These are phyloP conservation scores for Arachnomyces sp. DNA, from an alignment of 2,329 filamentous ascomycete genomes.

Conservation along the genomic window DNA sequence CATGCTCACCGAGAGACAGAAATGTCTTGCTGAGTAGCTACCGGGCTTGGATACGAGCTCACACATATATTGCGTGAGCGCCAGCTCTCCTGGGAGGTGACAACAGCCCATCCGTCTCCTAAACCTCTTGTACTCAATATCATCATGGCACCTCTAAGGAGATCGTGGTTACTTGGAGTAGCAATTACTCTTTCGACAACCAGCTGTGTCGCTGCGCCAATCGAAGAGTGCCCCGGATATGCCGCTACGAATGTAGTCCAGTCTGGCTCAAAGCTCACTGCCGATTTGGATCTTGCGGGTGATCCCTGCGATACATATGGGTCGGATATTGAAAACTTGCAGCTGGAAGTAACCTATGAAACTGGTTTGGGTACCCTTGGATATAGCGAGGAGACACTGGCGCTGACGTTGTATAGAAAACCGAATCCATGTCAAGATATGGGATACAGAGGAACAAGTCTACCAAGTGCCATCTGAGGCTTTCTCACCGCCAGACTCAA, in stretches of 20 bases:
- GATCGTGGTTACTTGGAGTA: too few species aligned
- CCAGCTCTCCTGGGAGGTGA: too few species aligned
- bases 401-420: conserved; percentile 38
- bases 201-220: too few species aligned
- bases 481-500: conserved; percentile 51
- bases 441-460: conserved; percentile 60
- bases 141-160: too few species aligned
- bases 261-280: conserved; percentile 49
- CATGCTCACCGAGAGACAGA: too few species aligned
- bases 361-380: conserved; percentile 37
- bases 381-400: too few species aligned
- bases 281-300: conserved; percentile 63
- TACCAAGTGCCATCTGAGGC: conserved; percentile 68
- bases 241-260: conserved; percentile 29
- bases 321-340: conserved; percentile 49
- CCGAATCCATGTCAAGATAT: conserved; percentile 68
- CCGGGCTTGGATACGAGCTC: too few species aligned
- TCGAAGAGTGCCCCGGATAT: conserved; percentile 30
- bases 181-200: too few species aligned
- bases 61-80: too few species aligned
- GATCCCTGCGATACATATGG: conserved; percentile 55
- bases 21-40: too few species aligned
- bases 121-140: too few species aligned
- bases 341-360: conserved; percentile 55
- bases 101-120: too few species aligned